phyloP scores from a whole-genome alignment of 768 basidiomycete genomes.

The Clitopilus passeckerianus region DNA sequence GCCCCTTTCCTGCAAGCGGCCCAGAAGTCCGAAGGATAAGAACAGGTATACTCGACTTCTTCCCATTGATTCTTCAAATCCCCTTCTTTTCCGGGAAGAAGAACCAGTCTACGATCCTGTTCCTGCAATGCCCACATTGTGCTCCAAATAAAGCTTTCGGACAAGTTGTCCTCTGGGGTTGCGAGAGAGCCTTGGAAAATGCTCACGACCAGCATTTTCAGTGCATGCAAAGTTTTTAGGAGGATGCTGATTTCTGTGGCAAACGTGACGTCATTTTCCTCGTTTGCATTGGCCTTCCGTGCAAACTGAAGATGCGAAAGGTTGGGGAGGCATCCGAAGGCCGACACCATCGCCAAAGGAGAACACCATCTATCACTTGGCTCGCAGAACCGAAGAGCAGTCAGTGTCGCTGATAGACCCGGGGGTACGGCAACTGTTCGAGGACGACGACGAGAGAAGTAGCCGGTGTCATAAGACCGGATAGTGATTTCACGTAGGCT shows the following conservation, averaged over 20 bases:
- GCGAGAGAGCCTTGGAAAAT: no score
- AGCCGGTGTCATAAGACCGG: slow-evolving; percentile 18
- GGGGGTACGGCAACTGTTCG: neutral
- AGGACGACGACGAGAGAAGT: slow-evolving; percentile 1
- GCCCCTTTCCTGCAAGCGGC: neutral
- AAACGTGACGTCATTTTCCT: neutral
- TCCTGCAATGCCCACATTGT: neutral
- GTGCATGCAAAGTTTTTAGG: no score
- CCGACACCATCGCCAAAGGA: slow-evolving; percentile 24
- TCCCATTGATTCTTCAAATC: neutral
- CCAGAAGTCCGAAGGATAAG: neutral
- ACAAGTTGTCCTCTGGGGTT: no score
- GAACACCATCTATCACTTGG: slow-evolving; percentile 30
- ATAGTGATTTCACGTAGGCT: slow-evolving; percentile 19
- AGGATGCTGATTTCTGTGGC: neutral
- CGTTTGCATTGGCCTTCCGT: neutral
- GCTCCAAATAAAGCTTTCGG: neutral
- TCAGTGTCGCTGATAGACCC: slow-evolving; percentile 17
- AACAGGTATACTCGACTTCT: neutral
- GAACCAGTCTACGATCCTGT: neutral
- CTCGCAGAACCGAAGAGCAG: slow-evolving; percentile 34
- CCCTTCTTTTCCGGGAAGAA: neutral
- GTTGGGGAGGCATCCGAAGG: slow-evolving; percentile 16
- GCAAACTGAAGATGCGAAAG: no score
- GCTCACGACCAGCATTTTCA: no score